Conservation (phyloP, 345 rosid species). For the Populus tremula region DNA sequence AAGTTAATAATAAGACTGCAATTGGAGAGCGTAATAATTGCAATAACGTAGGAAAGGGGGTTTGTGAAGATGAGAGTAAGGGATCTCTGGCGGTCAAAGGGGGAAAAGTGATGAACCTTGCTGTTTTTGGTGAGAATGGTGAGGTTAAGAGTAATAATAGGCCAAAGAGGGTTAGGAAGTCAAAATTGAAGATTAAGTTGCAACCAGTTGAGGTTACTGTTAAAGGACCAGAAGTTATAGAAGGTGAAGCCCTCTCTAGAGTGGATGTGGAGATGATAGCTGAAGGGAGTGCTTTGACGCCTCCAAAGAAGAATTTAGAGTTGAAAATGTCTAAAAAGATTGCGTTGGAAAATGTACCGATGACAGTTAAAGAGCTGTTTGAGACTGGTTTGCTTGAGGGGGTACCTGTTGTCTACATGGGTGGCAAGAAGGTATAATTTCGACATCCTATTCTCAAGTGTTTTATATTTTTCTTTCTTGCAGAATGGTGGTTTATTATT, state of each 20-base stretch:
- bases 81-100: not conserved
- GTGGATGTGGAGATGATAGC: constrained; percentile 50
- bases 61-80: constrained; percentile 29
- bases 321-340: constrained; percentile 55
- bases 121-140: constrained; percentile 13
- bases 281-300: constrained; percentile 47
- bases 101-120: not conserved
- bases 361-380: constrained; percentile 83
- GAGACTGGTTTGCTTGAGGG: constrained; percentile 93
- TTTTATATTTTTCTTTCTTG: not conserved
- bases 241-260: constrained; percentile 25
- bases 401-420: constrained; percentile 82
- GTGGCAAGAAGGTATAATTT: constrained; percentile 62
- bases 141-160: constrained; percentile 21
- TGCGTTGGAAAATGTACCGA: constrained; percentile 51
- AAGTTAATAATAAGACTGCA: constrained; percentile 14
- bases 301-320: constrained; percentile 49
- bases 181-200: constrained; percentile 30
- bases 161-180: constrained; percentile 30
- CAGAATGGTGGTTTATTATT: not conserved
- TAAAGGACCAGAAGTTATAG: constrained; percentile 37
- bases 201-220: constrained; percentile 33
- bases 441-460: not conserved
- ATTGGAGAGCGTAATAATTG: constrained; percentile 15
- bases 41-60: constrained; percentile 2